Base-by-base conservation (phyloP, 129 eudicot genomes). In the Lactuca saligna region DNA sequence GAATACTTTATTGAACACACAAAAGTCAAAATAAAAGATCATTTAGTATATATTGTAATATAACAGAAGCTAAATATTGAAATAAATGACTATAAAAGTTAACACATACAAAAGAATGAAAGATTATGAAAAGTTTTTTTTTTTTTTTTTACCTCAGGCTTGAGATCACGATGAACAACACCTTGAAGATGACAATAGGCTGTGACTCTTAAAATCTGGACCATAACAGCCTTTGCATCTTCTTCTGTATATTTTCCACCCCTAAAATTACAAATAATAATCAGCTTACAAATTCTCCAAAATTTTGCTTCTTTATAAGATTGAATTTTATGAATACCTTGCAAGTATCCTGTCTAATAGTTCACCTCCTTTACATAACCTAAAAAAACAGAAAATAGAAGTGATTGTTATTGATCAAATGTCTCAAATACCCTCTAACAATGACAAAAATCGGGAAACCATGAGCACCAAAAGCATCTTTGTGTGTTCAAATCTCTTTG, bases 161-260 rank as follows among this genome's bases (percentile, higher is more conserved):
- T 94, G 32, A 94, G 82, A 68, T 94, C 99, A 34, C 99, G 97
- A 62, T 94, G 99, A 70, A 94, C 99, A 58, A 94, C 94, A 14
- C 99, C 99, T 82, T 94, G 99, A 69, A 85, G 94, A 82, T 94
- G 99, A 70, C 97, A 94, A 76, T 89, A 94, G 25, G 99, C 88
- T 35, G 83, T 87, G 65, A 90, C 93, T 64, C 94, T 87, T 71
- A 94, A 77, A 66, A 94, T 87, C 75, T 94, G 99, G 68, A 87
- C 84, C 97, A 94, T 89, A 46, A 94, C 89, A 15, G 80, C 82
- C 73, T 90, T 94, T 51, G 97, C 97, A 71, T 94, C 97, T 78
- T 94, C 97, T 90, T 94, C 99, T 1, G 99, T 78, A 81, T 82
- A 94, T 80, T 94, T 94, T n/a, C 99, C 99, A 63, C 99, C 99